phyloP scores from a whole-genome alignment of 2,329 filamentous ascomycete genomes.

The Penicillium sp. region DNA sequence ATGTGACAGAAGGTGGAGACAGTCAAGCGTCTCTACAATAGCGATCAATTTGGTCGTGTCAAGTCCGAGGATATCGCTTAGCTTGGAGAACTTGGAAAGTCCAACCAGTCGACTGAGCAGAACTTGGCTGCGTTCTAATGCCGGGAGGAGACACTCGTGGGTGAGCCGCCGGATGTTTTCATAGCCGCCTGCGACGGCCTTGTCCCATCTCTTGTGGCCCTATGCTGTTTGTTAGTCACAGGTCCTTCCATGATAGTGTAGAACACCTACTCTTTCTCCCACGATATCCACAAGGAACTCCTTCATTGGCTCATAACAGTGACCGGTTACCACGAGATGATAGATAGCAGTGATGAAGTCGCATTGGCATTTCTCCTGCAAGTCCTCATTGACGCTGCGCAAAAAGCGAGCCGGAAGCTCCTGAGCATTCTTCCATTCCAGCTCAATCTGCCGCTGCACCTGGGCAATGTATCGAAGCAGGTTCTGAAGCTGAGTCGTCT shows the following conservation, averaged over 20 bases:
- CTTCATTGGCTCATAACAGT: slow-evolving; percentile 72
- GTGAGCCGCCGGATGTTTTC: slow-evolving; percentile 74
- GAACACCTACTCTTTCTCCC: slow-evolving; percentile 67
- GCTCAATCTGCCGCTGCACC: slow-evolving; percentile 73
- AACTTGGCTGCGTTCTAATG: slow-evolving; percentile 78
- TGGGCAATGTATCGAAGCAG: slow-evolving; percentile 82
- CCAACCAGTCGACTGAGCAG: slow-evolving; percentile 82
- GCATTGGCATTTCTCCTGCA: slow-evolving; percentile 66
- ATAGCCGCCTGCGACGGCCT: slow-evolving; percentile 75
- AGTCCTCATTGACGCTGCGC: slow-evolving; percentile 72
- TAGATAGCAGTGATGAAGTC: slow-evolving; percentile 75
- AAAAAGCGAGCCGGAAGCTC: slow-evolving; percentile 80
- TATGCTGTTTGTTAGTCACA: slow-evolving; percentile 38
- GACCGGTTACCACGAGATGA: slow-evolving; percentile 80
- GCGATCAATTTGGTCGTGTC: slow-evolving; percentile 63
- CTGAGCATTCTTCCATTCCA: slow-evolving; percentile 80
- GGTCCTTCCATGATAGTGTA: background rate
- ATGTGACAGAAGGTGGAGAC: slow-evolving; percentile 73
- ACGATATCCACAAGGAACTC: slow-evolving; percentile 90
- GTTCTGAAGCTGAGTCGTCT: slow-evolving; percentile 84
- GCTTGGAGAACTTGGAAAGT: slow-evolving; percentile 76
- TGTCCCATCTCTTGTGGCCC: slow-evolving; percentile 96
- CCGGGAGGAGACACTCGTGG: slow-evolving; percentile 86
- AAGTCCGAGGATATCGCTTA: slow-evolving; percentile 67
- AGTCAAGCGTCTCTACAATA: slow-evolving; percentile 69